Base-by-base conservation (phyloP, 164 flowering plant genomes). In the Magnolia kwangsiensis region DNA sequence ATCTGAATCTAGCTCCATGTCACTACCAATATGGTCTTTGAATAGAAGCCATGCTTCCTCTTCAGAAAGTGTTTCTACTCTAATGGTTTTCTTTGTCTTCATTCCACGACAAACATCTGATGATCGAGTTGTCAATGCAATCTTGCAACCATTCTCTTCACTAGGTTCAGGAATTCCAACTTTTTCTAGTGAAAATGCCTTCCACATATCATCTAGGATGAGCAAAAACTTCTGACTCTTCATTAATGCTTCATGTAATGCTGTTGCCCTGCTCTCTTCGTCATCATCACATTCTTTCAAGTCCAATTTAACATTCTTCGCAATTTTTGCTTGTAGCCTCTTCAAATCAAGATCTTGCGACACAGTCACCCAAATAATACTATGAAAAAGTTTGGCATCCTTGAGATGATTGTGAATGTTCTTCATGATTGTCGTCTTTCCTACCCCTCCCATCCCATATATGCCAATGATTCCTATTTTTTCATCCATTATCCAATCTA, bases 401-500 rank as follows among this genome's bases (percentile, higher is more conserved):
- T 24, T 51, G 4, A 77, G 49, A 8, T 4, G 71, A 65, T 77
- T 72, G 71, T 72, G 64, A 50, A 77, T 51, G 29, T 77, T 63
- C 65, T 49, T 77, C 65, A 77, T 27, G 7, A 77, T 63, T 27
- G 80, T 78, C 14, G 80, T 73, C 23, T 78, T 78, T 8, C 80
- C 80, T 1, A 78, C 80, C 45, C 79, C 79, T 19, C 65, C 79
- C 79, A 77, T 64, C 24, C 79, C 79, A 73, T 78, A 58, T 24
- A 78, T 45, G 1, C 77, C 80, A 61, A 78, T 74, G 8, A 10
- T 78, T 51, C 73, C 61, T 7, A 73, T 49, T 1, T 58, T 31
- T 1, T 0, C 69, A 72, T 73, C 67, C 67, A 29, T 37, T 19
- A 72, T 20, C n/a, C 50, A 21, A 37, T 67, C 63, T 72, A 64